These are phyloP conservation scores for Aspergillus ustus DNA, from an alignment of 2,329 filamentous ascomycete species.

Conservation along the genomic window DNA sequence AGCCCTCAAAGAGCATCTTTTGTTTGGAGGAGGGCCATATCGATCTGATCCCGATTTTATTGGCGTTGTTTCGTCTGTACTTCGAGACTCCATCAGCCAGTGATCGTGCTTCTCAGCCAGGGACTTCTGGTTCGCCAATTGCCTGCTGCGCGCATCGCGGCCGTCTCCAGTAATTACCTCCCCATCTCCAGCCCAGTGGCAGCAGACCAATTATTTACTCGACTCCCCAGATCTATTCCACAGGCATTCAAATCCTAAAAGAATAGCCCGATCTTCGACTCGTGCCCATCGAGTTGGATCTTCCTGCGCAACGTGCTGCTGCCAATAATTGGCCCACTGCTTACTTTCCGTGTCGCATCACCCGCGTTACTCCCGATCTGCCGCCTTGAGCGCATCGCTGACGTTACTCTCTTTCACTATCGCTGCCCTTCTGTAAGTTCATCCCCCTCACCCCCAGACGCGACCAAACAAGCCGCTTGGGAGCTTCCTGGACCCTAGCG, in stretches of 20 bases:
- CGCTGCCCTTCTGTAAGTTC: slow-evolving; percentile 23
- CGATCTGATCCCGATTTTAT: slow-evolving; percentile 17
- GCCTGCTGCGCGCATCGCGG: slow-evolving; percentile 33
- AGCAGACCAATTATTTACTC: slow-evolving; percentile 19
- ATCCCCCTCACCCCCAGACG: slow-evolving; percentile 14
- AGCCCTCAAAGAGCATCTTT: slow-evolving; percentile 4
- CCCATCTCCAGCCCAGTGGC: slow-evolving; percentile 23
- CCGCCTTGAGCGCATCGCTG: slow-evolving; percentile 31
- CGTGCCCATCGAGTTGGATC: slow-evolving; percentile 18
- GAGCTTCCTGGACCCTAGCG: slow-evolving; percentile 18
- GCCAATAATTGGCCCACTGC: slow-evolving; percentile 34
- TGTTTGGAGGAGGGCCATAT: slow-evolving; percentile 14
- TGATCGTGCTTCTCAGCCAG: slow-evolving; percentile 30
- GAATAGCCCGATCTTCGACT: slow-evolving; percentile 24
- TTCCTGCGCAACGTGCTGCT: slow-evolving; percentile 36
- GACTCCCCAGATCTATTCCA: slow-evolving; percentile 23
- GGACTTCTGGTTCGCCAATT: slow-evolving; percentile 47
- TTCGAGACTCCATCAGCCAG: slow-evolving; percentile 25
- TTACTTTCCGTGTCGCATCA: slow-evolving; percentile 37
- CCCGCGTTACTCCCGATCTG: slow-evolving; percentile 28
- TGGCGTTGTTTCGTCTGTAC: slow-evolving; percentile 24
- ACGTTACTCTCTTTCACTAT: slow-evolving; percentile 29
- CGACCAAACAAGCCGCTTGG: slow-evolving; percentile 3
- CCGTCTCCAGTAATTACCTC: slow-evolving; percentile 32
- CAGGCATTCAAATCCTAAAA: slow-evolving; percentile 20